Evolutionary conservation across 2,329 filamentous ascomycete genomes (phyloP).

Genomic region (Talaromyces islandicus): DNA sequence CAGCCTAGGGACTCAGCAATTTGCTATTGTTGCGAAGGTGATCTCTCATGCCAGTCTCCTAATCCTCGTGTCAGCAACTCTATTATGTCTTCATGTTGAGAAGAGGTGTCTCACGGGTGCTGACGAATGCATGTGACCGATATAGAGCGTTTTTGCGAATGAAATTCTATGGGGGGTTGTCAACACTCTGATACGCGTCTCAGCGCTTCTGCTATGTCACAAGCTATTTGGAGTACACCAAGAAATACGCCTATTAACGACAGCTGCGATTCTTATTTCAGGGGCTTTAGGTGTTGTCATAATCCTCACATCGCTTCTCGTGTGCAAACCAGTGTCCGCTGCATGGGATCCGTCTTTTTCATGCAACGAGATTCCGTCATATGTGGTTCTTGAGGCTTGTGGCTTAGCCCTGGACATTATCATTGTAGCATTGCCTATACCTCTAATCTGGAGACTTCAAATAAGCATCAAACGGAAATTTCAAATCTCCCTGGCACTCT

Average conservation of each 20-base stretch:
- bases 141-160: slow-evolving; percentile 1
- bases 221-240: background rate
- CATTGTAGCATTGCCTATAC: background rate
- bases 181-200: slow-evolving; percentile 3
- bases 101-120: background rate
- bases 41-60: background rate
- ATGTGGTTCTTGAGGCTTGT: background rate
- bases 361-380: background rate
- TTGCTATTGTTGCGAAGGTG: background rate
- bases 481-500: background rate
- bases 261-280: background rate
- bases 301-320: background rate
- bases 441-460: background rate
- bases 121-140: background rate
- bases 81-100: background rate
- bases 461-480: background rate
- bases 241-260: background rate
- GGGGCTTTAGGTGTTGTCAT: background rate
- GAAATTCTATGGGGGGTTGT: slow-evolving; percentile 1
- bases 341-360: slow-evolving; percentile 5
- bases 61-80: background rate
- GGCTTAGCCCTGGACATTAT: background rate
- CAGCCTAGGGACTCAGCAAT: background rate
- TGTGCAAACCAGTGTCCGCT: background rate
- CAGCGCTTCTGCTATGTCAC: background rate